Conservation (phyloP, 2,329 filamentous ascomycete species). For the Talaromyces atroroseus region DNA sequence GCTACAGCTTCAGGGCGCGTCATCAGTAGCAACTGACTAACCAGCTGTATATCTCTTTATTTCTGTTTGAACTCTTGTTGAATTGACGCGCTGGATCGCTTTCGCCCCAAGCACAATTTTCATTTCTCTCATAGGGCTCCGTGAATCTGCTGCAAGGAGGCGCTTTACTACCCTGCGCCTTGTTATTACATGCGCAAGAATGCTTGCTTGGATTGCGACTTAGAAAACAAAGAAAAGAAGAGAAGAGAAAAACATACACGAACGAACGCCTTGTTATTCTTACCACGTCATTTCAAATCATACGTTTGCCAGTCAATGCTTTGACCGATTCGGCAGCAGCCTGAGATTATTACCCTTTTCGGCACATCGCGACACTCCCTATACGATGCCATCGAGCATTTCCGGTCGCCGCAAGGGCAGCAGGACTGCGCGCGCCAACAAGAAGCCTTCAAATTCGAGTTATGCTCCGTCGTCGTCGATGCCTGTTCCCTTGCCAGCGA, state of each 20-base stretch:
- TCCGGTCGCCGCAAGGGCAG: slow-evolving; percentile 12
- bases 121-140: background rate
- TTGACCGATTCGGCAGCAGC: background rate
- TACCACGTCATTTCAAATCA: background rate
- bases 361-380: background rate
- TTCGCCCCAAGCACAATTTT: background rate
- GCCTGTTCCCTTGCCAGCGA: background rate
- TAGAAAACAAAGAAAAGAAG: no score
- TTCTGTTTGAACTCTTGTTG: background rate
- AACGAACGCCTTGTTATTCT: background rate
- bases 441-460: background rate
- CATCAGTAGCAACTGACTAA: background rate
- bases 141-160: slow-evolving; percentile 5
- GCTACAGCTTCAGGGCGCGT: background rate
- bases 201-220: background rate
- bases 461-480: background rate
- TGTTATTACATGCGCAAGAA: background rate
- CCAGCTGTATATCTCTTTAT: background rate
- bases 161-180: background rate
- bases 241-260: background rate
- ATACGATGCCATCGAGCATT: slow-evolving; percentile 9
- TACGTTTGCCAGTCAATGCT: background rate
- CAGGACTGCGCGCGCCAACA: slow-evolving; percentile 1
- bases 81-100: slow-evolving; percentile 4
- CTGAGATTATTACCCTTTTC: background rate